Percentiles rank a stretch among this genome's conserved stretches.
Conservation (phyloP, 164 flowering plant genomes). For the Taxillus chinensis region DNA sequence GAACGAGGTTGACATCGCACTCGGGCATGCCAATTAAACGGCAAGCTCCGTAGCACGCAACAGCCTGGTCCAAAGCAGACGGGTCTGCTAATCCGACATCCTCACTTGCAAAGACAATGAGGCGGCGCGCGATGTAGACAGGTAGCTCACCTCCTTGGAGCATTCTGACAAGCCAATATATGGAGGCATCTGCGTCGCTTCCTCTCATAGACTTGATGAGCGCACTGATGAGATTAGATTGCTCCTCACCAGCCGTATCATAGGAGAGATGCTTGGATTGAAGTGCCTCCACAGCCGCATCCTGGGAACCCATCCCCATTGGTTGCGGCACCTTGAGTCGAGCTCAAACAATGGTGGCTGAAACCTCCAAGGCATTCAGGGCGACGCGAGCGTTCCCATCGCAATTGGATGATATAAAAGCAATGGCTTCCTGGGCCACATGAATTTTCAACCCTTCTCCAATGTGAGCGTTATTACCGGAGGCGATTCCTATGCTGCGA, state of each 20-base stretch:
- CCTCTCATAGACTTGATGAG: constrained; percentile 90
- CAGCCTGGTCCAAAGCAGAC: constrained; percentile 56
- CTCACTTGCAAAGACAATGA: constrained; percentile 72
- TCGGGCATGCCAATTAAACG: constrained; percentile 92
- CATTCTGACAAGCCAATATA: constrained; percentile 90
- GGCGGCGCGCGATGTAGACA: constrained; percentile 64
- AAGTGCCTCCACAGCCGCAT: constrained; percentile 64
- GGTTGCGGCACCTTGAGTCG: constrained; percentile 12
- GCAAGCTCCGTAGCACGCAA: constrained; percentile 81
- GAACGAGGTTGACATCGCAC: constrained; percentile 71
- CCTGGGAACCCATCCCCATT: constrained; percentile 21
- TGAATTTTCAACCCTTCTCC: constrained; percentile 16
- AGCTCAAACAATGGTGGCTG: constrained; percentile 51
- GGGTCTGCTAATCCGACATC: constrained; percentile 91
- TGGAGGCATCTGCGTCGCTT: constrained; percentile 67
- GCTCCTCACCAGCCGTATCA: constrained; percentile 75
- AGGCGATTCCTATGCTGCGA: constrained; percentile 29
- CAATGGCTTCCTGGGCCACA: constrained; percentile 38
- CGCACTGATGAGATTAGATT: constrained; percentile 76
- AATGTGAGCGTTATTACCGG: too few relatives aligned
- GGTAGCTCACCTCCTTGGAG: constrained; percentile 88
- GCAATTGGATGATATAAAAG: constrained; percentile 41
- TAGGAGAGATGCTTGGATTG: constrained; percentile 74
- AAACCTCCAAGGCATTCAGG: constrained; percentile 63
- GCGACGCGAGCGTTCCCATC: constrained; percentile 92